phyloP scores from a whole-genome alignment of 2,329 filamentous ascomycete genomes.

The Fusarium lyarnte region DNA sequence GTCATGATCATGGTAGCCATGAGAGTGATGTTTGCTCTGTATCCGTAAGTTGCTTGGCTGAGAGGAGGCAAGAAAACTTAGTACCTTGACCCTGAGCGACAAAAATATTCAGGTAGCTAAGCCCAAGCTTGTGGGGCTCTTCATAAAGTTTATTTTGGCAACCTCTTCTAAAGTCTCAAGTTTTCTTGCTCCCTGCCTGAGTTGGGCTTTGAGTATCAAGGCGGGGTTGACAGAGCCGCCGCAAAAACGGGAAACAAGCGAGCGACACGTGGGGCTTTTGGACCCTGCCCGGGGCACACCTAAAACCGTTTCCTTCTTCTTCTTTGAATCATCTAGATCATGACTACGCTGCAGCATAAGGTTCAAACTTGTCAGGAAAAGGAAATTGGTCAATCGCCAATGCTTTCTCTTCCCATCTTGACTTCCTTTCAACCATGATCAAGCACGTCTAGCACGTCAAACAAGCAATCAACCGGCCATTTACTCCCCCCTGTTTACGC shows the following conservation, averaged over 20 bases:
- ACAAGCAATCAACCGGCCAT: not conserved
- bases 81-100: too few relatives aligned
- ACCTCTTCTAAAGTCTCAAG: too few relatives aligned
- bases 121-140: too few relatives aligned
- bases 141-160: too few relatives aligned
- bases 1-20: not conserved
- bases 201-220: not conserved
- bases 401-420: not conserved
- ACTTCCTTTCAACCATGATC: not conserved
- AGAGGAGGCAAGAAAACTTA: too few relatives aligned
- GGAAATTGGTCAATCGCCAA: not conserved
- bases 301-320: not conserved
- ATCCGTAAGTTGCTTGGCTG: not conserved
- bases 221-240: constrained; percentile 19
- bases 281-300: constrained; percentile 22
- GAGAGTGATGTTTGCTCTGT: not conserved
- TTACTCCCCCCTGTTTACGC: not conserved
- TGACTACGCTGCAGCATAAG: not conserved
- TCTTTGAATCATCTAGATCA: not conserved
- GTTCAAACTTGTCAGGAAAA: not conserved
- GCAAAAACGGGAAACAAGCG: constrained; percentile 12
- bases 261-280: constrained; percentile 30
- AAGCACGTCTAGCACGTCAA: constrained; percentile 15
- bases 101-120: too few relatives aligned
- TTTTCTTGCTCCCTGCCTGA: too few relatives aligned